Evolutionary conservation across 2,329 filamentous ascomycete genomes (phyloP).

Genomic region (Aureobasidium leucospermi): DNA sequence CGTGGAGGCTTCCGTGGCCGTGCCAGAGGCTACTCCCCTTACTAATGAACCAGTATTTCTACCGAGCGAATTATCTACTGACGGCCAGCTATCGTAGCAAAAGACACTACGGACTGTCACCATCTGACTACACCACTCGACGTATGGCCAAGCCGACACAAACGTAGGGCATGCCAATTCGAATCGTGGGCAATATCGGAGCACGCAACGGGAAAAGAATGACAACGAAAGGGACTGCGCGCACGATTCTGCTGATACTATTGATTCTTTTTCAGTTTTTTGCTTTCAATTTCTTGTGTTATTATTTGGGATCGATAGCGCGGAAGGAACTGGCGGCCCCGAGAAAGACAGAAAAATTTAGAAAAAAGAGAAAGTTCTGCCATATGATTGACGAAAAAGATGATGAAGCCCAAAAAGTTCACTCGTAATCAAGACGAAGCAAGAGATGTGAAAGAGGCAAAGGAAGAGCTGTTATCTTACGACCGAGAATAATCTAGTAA

Average conservation of each 20-base stretch:
- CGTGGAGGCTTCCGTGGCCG: slow-evolving; percentile 30
- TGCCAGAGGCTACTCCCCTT: slow-evolving; percentile 31
- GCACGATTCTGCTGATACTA: background rate
- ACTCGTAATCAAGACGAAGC: background rate
- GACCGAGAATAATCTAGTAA: background rate
- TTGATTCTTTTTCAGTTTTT: background rate
- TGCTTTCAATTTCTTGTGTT: background rate
- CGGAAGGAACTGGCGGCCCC: background rate
- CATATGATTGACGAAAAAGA: background rate
- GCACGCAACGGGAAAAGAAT: background rate
- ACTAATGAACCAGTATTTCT: slow-evolving; percentile 21
- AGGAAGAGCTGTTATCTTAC: background rate
- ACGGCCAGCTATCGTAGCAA: background rate
- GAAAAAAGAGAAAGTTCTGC: slow-evolving; percentile 5
- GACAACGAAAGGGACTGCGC: background rate
- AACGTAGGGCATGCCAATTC: background rate
- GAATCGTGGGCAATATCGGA: background rate
- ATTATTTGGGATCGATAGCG: background rate
- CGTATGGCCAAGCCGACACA: background rate
- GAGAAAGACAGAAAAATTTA: slow-evolving; percentile 12
- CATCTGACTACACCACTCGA: background rate
- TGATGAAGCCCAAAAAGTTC: background rate
- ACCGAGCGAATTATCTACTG: background rate
- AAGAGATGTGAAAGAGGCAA: background rate
- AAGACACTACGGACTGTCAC: background rate